A percentile compares a stretch with the other conserved stretches of the same genome.
Evolutionary conservation across 495 filamentous ascomycete species (phyloP).

Genomic region (Xylaria palmicola): DNA sequence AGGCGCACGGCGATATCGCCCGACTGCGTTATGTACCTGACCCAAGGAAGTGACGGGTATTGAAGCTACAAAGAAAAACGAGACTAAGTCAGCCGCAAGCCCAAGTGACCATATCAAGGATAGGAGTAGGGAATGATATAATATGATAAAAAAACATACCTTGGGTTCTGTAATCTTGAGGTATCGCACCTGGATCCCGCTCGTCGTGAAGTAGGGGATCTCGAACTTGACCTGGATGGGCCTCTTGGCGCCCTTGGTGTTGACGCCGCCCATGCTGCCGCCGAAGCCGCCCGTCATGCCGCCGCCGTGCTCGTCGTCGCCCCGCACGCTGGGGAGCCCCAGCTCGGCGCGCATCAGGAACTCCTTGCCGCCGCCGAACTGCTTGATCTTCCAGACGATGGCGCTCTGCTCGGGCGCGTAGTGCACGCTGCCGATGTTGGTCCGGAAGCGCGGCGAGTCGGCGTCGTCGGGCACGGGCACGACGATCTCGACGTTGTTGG

Average conservation of each 20-base stretch:
- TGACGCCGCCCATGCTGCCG: conserved; percentile 86
- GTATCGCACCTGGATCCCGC: conserved; percentile 96
- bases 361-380: conserved; percentile 97
- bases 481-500: conserved; percentile 98
- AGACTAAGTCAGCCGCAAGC: conserved; percentile 10
- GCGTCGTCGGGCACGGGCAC: conserved; percentile 98
- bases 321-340: conserved; percentile 88
- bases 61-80: conserved; percentile 60
- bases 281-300: conserved; percentile 97
- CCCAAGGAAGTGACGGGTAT: conserved; percentile 98
- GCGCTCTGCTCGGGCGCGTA: conserved; percentile 97
- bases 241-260: conserved; percentile 77
- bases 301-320: conserved; percentile 92
- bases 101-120: neutral
- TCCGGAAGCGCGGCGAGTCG: conserved; percentile 93
- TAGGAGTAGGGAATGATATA: neutral
- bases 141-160: conserved; percentile 53
- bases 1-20: conserved; percentile 92
- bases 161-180: conserved; percentile 99
- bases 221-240: conserved; percentile 99
- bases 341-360: conserved; percentile 99
- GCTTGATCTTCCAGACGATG: conserved; percentile 99
- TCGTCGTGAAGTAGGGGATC: conserved; percentile 99
- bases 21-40: conserved; percentile 96
- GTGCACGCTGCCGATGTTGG: conserved; percentile 96